These are phyloP conservation scores for Naganishia albida DNA, from an alignment of 1,284 basidiomycete species.

Conservation along the genomic window DNA sequence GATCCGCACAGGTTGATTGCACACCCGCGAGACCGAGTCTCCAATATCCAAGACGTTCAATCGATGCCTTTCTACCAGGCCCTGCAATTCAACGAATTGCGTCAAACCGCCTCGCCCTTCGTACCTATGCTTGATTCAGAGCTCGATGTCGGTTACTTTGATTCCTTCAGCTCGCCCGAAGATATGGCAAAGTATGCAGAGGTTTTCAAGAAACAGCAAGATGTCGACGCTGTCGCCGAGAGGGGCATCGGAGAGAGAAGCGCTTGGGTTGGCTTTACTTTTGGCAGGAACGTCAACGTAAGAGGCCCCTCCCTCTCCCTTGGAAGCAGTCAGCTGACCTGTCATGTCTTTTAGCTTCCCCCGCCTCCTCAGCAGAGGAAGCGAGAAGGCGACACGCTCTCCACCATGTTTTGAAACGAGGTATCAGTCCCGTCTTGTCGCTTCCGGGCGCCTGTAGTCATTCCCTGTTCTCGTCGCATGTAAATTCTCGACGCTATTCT, in stretches of 20 bases:
- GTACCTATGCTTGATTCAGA: constrained; percentile 94
- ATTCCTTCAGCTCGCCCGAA: constrained; percentile 86
- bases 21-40: constrained; percentile 76
- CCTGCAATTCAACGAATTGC: constrained; percentile 75
- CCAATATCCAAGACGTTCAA: constrained; percentile 71
- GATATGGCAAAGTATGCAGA: constrained; percentile 99
- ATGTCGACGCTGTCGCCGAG: constrained; percentile 89
- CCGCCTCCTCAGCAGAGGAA: constrained; percentile 40
- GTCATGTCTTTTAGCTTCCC: constrained; percentile 29
- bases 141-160: constrained; percentile 96
- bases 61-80: constrained; percentile 81
- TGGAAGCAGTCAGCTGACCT: constrained; percentile 18
- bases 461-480: neutral
- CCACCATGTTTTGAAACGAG: constrained; percentile 52
- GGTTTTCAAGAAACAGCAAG: constrained; percentile 94
- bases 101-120: constrained; percentile 82
- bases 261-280: constrained; percentile 75
- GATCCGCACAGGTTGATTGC: constrained; percentile 63
- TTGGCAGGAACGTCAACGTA: constrained; percentile 70
- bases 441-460: neutral
- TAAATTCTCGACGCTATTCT: constrained; percentile 8
- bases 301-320: constrained; percentile 26
- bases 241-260: constrained; percentile 66
- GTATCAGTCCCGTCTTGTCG: neutral
- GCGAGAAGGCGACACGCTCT: constrained; percentile 52